Evolutionary conservation across 495 filamentous ascomycete genomes (phyloP), one percentile per base, ranked within the genome.

Genomic region (Neurospora sp.): DNA sequence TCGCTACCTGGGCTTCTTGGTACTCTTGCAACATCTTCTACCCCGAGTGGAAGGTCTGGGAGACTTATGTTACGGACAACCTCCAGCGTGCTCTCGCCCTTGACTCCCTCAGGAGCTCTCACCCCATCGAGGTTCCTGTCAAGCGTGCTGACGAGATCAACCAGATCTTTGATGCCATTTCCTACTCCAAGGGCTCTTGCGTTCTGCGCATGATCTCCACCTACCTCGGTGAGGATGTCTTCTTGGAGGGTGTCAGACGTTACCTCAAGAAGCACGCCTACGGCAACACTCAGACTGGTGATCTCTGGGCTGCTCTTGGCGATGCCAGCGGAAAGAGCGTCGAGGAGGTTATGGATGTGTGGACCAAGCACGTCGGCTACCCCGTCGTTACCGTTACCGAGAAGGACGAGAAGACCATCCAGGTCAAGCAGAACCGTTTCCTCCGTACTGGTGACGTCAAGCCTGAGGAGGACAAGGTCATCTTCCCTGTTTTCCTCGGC

Each of bases 1-100:
- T 98, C 80, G 96, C 96, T 39, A 98, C 96, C 34, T 99, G 96
- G 96, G 84, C 82, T 78, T 85, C 83, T 42, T 89, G 89, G 91
- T 91, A 91, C 82, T 90, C 92, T 36, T 91, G 89, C 86, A 92
- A 93, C 79, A 83, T 86, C 73, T 97, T 99, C 86, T 98, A 94
- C 84, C 96, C 95, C 4, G 94, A 98, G 80, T 98, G 96, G 95
- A 97, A 97, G 83, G 93, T 98, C n/a, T 98, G 96, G 96, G 89
- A 97, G 82, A 89, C 88, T 21, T 98, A 97, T 78, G 94, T 98
- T 45, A 92, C 92, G 39, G 94, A 97, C 76, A 96, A 90, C 78
- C 86, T 97, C 74, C 94, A 97, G 84, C 88, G 91, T 74, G 96
- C 96, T 3, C 86, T 98, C 11, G 90, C 89, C 19, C 87, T 98